phyloP scores from a whole-genome alignment of 1,284 basidiomycete species.

The Cryptococcus sp. region DNA sequence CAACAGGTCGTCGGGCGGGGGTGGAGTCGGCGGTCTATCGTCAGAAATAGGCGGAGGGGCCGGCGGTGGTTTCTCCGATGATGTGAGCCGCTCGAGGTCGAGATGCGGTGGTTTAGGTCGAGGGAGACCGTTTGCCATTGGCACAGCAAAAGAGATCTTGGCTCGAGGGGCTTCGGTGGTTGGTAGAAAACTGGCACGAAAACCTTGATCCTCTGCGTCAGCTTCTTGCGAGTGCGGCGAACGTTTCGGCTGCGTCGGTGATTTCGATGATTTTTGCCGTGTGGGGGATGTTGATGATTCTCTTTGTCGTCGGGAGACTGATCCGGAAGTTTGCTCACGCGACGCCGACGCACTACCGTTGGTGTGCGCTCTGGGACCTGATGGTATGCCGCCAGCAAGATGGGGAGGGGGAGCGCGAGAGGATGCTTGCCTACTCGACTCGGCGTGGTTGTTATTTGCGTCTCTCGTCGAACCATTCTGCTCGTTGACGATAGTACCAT shows the following conservation, averaged over 20 bases:
- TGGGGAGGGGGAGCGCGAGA: not conserved
- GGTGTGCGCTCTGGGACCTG: constrained; percentile 1
- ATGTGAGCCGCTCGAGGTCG: constrained; percentile 4
- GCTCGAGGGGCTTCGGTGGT: constrained; percentile 3
- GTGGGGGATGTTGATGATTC: constrained; percentile 3
- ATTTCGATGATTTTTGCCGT: constrained; percentile 1
- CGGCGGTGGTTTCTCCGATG: constrained; percentile 8
- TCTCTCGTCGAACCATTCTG: not conserved
- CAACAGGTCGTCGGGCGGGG: constrained; percentile 14
- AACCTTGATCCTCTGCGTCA: constrained; percentile 3
- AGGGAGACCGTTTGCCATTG: constrained; percentile 1
- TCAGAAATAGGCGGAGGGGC: constrained; percentile 18
- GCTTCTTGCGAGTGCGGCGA: not conserved
- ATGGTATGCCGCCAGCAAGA: not conserved
- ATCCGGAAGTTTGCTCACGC: not conserved
- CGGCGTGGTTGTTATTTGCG: not conserved
- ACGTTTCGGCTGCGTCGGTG: not conserved
- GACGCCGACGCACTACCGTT: not conserved
- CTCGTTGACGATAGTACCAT: not conserved
- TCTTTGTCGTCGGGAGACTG: not conserved
- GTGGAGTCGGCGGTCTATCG: constrained; percentile 23
- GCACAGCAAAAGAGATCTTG: constrained; percentile 15
- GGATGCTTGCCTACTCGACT: not conserved
- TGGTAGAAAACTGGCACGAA: constrained; percentile 14
- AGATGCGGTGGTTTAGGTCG: constrained; percentile 17